phyloP scores from a whole-genome alignment of 2,329 filamentous ascomycete genomes.

The Claviceps pazoutovae region DNA sequence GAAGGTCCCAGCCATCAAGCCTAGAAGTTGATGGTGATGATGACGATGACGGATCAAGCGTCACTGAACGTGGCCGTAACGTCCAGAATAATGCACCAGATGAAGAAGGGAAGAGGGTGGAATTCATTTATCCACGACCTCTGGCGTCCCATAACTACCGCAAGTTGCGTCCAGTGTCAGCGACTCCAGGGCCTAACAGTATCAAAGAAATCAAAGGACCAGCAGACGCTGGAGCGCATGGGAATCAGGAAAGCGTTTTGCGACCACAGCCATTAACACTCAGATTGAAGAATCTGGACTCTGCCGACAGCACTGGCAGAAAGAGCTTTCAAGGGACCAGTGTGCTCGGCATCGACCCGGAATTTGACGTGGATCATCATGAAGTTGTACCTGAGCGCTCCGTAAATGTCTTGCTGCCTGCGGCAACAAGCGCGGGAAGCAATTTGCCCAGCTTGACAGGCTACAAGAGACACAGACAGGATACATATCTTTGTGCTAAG shows the following conservation, averaged over 20 bases:
- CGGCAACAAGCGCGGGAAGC: not conserved
- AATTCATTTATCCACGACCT: not conserved
- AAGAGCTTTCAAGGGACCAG: not conserved
- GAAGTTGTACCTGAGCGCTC: not conserved
- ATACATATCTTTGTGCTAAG: conserved; percentile 6
- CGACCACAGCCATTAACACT: conserved; percentile 1
- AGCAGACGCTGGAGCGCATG: not conserved
- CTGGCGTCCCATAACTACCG: not conserved
- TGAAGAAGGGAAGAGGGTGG: not conserved
- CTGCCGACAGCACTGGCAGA: not conserved
- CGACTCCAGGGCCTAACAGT: not conserved
- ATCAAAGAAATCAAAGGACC: not conserved
- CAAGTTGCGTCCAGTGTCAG: not conserved
- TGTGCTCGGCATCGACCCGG: not conserved
- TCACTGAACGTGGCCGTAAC: not conserved
- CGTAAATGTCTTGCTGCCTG: not conserved
- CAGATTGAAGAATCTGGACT: not conserved
- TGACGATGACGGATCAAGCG: not conserved
- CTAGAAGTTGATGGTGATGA: not conserved
- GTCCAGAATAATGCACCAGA: not conserved
- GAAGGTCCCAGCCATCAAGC: not conserved
- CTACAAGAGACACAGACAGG: conserved; percentile 5
- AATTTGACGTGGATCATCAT: not conserved
- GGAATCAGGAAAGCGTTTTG: not conserved
- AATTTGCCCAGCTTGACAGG: conserved; percentile 8